Evolutionary conservation across 192 early-diverging fungal species (phyloP).

Genomic region (Backusella tarrabulga): DNA sequence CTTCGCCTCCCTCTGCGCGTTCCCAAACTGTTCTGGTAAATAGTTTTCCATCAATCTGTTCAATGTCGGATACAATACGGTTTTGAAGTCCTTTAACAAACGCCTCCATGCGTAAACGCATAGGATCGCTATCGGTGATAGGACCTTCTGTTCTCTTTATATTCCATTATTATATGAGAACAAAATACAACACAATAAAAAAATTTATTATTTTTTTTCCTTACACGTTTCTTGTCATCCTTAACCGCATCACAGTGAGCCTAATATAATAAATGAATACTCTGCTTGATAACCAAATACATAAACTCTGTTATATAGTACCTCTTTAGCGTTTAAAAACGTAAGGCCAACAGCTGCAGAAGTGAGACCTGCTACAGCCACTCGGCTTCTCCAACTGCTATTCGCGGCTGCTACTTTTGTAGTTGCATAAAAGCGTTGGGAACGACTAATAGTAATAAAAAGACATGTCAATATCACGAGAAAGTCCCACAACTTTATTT

Average conservation of each 20-base stretch:
- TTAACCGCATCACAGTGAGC: slow-evolving; percentile 30
- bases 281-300: background rate
- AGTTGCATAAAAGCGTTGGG: slow-evolving; percentile 19
- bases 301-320: background rate
- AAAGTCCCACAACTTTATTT: background rate
- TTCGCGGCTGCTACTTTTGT: background rate
- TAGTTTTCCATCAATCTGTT: slow-evolving; percentile 58
- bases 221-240: slow-evolving; percentile 32
- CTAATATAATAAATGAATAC: background rate
- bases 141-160: slow-evolving; percentile 37
- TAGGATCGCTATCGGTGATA: slow-evolving; percentile 52
- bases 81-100: slow-evolving; percentile 78
- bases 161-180: background rate
- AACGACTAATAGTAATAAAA: background rate
- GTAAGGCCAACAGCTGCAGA: slow-evolving; percentile 6
- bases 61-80: slow-evolving; percentile 68
- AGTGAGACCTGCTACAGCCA: background rate
- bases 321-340: slow-evolving; percentile 11
- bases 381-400: background rate
- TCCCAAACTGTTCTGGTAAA: slow-evolving; percentile 84
- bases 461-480: background rate
- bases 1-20: slow-evolving; percentile 89
- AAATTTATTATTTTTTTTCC: background rate
- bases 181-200: too few species aligned
- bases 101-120: slow-evolving; percentile 81